A percentile compares a stretch with the other conserved stretches of the same genome.
Evolutionary conservation across 345 rosid species (phyloP).

Genomic region (Lepidium didymum): DNA sequence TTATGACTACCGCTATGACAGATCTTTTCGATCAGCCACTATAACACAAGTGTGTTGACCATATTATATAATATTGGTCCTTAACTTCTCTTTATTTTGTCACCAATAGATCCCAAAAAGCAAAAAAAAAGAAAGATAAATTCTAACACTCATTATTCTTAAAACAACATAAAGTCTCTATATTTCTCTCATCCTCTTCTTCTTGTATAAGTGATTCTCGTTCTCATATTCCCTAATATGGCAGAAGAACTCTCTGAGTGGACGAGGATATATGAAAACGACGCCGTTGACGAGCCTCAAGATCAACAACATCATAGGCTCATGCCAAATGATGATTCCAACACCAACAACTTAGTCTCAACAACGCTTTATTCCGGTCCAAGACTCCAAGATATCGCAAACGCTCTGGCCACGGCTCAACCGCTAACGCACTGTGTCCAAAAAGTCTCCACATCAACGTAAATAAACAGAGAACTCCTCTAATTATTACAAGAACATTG

Average conservation of each 20-base stretch:
- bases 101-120: neutral
- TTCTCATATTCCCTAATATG: conserved; percentile 6
- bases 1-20: too few relatives aligned
- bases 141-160: neutral
- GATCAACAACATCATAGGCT: conserved; percentile 1
- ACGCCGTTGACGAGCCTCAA: conserved; percentile 41
- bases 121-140: neutral
- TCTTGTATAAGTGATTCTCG: neutral
- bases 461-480: neutral
- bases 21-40: too few relatives aligned
- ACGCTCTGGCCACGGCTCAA: conserved; percentile 31
- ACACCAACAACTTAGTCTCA: conserved; percentile 30
- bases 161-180: conserved; percentile 10
- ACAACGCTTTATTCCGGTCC: conserved; percentile 53
- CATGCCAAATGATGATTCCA: conserved; percentile 20
- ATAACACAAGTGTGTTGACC: too few relatives aligned
- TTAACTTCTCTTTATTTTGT: too few relatives aligned
- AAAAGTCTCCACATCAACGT: conserved; percentile 2
- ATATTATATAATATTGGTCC: too few relatives aligned
- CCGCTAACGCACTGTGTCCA: neutral
- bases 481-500: neutral
- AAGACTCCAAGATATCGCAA: conserved; percentile 43
- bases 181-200: neutral
- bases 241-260: conserved; percentile 28
- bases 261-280: conserved; percentile 28